phyloP scores from a whole-genome alignment of 1,284 basidiomycete genomes.

The Cystobasidium slooffiae region DNA sequence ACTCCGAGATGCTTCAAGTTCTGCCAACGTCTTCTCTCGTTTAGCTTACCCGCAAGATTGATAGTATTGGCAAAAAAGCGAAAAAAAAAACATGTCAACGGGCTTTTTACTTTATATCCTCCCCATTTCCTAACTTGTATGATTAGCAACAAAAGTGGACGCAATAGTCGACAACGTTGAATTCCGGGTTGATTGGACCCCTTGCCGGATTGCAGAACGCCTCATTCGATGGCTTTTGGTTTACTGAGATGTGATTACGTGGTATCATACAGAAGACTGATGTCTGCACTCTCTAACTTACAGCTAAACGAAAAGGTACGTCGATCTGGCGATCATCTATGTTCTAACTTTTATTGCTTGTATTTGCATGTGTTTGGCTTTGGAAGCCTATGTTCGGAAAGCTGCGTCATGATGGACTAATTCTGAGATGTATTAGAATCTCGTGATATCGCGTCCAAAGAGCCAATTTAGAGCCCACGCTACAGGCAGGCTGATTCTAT shows the following conservation, averaged over 20 bases:
- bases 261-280: neutral
- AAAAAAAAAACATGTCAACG: neutral
- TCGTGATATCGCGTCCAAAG: constrained; percentile 77
- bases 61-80: neutral
- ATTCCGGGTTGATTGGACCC: no score
- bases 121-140: constrained; percentile 6
- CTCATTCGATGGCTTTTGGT: no score
- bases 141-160: constrained; percentile 5
- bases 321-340: no score
- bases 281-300: no score
- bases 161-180: neutral
- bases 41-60: neutral
- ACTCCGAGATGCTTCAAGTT: neutral
- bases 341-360: no score
- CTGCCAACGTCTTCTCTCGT: neutral
- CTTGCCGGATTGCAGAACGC: no score
- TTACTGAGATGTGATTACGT: neutral
- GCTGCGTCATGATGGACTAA: no score
- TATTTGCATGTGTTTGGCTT: no score
- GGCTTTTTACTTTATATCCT: neutral
- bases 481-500: constrained; percentile 46
- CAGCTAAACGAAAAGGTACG: no score
- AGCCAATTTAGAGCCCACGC: constrained; percentile 62
- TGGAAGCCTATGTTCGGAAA: no score
- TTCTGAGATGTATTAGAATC: constrained; percentile 70